Conservation (phyloP, 768 basidiomycete species). For the Amanita molliuscula region DNA sequence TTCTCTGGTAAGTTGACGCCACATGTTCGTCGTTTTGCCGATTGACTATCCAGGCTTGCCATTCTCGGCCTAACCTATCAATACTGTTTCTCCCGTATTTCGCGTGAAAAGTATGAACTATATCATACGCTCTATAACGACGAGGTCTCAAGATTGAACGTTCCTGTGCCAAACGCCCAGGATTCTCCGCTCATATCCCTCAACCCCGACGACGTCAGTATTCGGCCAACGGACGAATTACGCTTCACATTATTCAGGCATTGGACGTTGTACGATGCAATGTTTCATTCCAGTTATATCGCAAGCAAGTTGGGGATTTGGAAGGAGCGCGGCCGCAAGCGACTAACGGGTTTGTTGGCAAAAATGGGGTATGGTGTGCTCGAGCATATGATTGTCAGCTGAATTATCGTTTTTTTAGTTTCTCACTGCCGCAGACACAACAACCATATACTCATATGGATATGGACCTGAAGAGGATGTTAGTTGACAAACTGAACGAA, state of each 20-base stretch:
- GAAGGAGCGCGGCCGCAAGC: constrained; percentile 89
- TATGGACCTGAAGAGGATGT: constrained; percentile 76
- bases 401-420: constrained; percentile 35
- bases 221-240: constrained; percentile 80
- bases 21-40: not conserved
- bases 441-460: constrained; percentile 96
- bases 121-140: constrained; percentile 76
- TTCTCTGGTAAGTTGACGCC: constrained; percentile 63
- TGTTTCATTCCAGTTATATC: constrained; percentile 96
- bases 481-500: constrained; percentile 74
- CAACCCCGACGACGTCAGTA: constrained; percentile 74
- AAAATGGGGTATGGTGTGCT: constrained; percentile 83
- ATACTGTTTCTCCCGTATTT: constrained; percentile 81
- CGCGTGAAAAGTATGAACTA: constrained; percentile 75
- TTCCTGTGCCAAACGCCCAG: constrained; percentile 33
- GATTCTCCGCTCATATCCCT: constrained; percentile 32
- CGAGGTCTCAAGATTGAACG: constrained; percentile 89
- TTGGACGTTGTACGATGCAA: constrained; percentile 97
- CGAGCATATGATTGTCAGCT: not conserved
- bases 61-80: constrained; percentile 92
- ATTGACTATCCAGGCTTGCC: constrained; percentile 53
- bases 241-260: constrained; percentile 93
- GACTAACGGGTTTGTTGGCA: constrained; percentile 82
- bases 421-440: constrained; percentile 90
- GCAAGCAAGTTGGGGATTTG: constrained; percentile 93